Evolutionary conservation across 192 early-diverging fungal genomes (phyloP).

Genomic region (Powellomyces hirtus): DNA sequence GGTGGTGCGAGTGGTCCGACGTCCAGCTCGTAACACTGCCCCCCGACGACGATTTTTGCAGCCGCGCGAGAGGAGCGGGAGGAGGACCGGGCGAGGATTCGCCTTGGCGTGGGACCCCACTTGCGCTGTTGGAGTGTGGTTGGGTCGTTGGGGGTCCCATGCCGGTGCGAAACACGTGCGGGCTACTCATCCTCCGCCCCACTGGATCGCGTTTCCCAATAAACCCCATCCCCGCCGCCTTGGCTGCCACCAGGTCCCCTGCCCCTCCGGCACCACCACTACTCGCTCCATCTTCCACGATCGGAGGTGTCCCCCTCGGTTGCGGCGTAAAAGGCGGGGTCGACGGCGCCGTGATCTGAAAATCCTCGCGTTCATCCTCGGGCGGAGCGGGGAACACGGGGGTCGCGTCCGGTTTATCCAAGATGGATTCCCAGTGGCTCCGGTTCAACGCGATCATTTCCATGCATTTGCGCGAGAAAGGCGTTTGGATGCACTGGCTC

Average conservation of each 20-base stretch:
- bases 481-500: conserved; percentile 43
- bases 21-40: conserved; percentile 9
- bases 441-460: conserved; percentile 50
- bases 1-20: neutral
- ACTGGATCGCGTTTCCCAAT: neutral
- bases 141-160: neutral
- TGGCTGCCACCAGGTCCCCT: neutral
- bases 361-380: conserved; percentile 12
- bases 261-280: neutral
- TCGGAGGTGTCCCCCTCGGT: neutral
- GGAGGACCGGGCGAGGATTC: neutral
- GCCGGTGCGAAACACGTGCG: neutral
- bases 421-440: conserved; percentile 42
- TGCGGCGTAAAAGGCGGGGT: conserved; percentile 17
- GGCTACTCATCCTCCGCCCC: conserved; percentile 6
- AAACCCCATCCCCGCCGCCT: neutral
- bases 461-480: conserved; percentile 42
- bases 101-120: neutral
- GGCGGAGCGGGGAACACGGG: conserved; percentile 26
- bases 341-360: conserved; percentile 9
- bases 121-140: neutral
- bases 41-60: conserved; percentile 2
- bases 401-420: conserved; percentile 42
- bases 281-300: neutral
- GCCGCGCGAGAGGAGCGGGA: neutral